A percentile compares a stretch with the other conserved stretches of the same genome.
phyloP scores from a whole-genome alignment of 2,329 filamentous ascomycete species.

The Scedosporium boydii region DNA sequence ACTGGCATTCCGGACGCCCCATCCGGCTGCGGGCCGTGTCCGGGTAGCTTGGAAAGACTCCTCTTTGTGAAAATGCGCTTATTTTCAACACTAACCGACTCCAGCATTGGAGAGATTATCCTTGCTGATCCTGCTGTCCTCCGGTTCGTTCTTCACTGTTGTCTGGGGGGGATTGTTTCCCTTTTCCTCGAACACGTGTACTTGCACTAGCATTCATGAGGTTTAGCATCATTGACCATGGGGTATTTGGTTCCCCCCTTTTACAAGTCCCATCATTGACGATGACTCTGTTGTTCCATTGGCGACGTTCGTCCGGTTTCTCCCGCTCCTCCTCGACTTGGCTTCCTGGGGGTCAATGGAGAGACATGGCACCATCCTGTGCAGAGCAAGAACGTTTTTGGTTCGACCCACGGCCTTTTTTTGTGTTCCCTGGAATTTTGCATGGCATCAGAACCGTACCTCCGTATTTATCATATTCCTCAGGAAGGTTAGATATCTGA shows the following conservation, averaged over 20 bases:
- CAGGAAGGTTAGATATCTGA: background rate
- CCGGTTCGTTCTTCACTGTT: background rate
- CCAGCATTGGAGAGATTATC: background rate
- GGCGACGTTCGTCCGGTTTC: background rate
- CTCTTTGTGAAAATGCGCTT: background rate
- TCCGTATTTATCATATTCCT: background rate
- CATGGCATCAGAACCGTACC: background rate
- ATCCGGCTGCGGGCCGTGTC: background rate
- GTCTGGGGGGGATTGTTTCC: background rate
- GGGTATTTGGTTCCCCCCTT: background rate
- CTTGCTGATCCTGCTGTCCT: background rate
- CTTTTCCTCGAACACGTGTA: background rate
- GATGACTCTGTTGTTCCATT: too few relatives aligned
- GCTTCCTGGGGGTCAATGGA: background rate
- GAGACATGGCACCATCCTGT: background rate
- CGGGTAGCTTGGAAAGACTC: background rate
- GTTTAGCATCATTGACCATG: background rate
- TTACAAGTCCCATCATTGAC: background rate
- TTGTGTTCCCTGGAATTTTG: background rate
- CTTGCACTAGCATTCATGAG: background rate
- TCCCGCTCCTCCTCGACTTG: background rate
- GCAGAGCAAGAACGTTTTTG: background rate
- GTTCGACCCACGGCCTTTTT: background rate
- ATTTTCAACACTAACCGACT: background rate
- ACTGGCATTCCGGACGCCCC: background rate